Evolutionary conservation across 2,329 filamentous ascomycete genomes (phyloP), one percentile per base, ranked within the genome.

Genomic region (Colletotrichum sp.): DNA sequence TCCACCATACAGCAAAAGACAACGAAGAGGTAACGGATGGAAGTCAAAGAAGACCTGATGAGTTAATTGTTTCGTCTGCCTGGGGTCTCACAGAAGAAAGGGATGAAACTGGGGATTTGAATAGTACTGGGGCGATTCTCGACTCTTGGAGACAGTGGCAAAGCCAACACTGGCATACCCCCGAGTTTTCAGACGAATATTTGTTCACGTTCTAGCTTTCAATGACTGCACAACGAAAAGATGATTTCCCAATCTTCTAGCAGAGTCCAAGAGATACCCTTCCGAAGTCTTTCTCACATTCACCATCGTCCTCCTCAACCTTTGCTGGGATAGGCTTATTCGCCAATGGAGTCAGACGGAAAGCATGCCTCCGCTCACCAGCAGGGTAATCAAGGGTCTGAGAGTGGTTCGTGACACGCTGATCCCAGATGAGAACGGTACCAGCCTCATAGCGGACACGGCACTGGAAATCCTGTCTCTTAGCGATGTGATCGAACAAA

Each of bases 401-500:
- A 9, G 66, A 74, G 55, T 74, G 71, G 55, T 74, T 74, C 7
- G 71, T 74, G 18, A 74, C 66, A 15, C 71, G 44, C 57, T 74
- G 71, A 24, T 74, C 71, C 71, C 59, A 94, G 12, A 94, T 90
- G 2, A 94, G 90, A 1, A 94, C 92, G 0, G 91, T 93, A 2
- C 89, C 88, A 5, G 87, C 84, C 69, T 88, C 89, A 91, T 92
- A 94, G 78, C 91, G 90, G 6, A 94, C 86, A 26, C 93, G 88
- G 10, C 88, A 88, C 79, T 94, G 92, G 76, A 94, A 89, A 79
- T 94, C 93, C 44, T 91, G 89, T 9, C 91, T 90, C 57, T 90
- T 86, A 2, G 92, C 90, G 71, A 94, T 91, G 79, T 94, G 92
- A 78, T 94, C 89, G 81, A 90, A 94, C 10, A 95, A 84, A 85